Conservation (phyloP, 306 rosid species). For the Fragaria iinumae region DNA sequence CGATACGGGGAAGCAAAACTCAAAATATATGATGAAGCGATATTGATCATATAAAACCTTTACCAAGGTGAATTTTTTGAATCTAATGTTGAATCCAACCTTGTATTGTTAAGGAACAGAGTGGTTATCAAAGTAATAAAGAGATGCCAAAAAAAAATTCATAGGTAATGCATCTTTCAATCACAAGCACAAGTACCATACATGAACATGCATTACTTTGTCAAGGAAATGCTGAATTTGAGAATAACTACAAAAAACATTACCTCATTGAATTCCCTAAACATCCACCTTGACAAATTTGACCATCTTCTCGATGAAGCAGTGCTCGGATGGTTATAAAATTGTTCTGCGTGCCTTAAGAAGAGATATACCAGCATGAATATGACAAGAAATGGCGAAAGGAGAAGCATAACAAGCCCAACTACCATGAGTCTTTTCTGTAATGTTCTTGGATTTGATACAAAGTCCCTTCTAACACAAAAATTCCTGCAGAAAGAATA, state of each 20-base stretch:
- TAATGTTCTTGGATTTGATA: slow-evolving; percentile 72
- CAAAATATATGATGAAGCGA: background rate
- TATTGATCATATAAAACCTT: background rate
- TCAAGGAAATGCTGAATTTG: background rate
- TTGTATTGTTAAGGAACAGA: background rate
- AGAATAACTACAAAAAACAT: background rate
- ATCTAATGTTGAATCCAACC: background rate
- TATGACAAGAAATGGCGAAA: slow-evolving; percentile 94
- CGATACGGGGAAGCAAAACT: background rate
- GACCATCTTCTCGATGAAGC: slow-evolving; percentile 96
- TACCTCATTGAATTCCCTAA: slow-evolving; percentile 97
- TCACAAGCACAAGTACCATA: background rate
- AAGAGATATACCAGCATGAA: slow-evolving; percentile 94
- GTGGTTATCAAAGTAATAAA: too few species aligned
- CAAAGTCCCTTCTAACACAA: slow-evolving; percentile 65
- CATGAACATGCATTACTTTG: background rate
- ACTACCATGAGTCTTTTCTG: slow-evolving; percentile 84
- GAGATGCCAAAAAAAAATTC: background rate
- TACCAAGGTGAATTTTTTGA: background rate
- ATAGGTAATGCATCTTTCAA: background rate
- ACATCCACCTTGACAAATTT: slow-evolving; percentile 85
- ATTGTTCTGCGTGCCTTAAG: slow-evolving; percentile 92
- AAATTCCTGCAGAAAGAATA: slow-evolving; percentile 59
- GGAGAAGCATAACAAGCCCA: slow-evolving; percentile 82
- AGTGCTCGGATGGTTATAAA: slow-evolving; percentile 87